Percentiles rank a stretch among this genome's conserved stretches.
phyloP scores from a whole-genome alignment of 805 yeast genomes.

The Yarrowia phangngaensis region DNA sequence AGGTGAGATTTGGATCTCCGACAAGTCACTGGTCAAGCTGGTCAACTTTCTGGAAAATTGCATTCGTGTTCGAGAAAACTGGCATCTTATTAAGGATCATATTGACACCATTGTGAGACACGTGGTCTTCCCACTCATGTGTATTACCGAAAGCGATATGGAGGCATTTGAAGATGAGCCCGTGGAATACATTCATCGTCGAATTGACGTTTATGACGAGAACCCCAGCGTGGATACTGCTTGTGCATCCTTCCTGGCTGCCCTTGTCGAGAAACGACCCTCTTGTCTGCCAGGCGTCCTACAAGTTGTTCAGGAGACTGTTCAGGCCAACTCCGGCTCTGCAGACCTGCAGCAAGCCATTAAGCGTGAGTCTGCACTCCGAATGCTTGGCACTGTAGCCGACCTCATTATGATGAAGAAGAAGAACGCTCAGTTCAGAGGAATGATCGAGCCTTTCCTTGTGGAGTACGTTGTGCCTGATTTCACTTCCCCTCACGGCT shows the following conservation, averaged over 20 bases:
- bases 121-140: constrained; percentile 69
- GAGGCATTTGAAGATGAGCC: constrained; percentile 84
- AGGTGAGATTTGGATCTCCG: constrained; percentile 63
- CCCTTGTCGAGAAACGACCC: constrained; percentile 44
- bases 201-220: constrained; percentile 61
- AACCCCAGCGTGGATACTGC: constrained; percentile 69
- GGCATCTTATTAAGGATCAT: constrained; percentile 65
- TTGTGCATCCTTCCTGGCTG: constrained; percentile 66
- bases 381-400: constrained; percentile 72
- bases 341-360: constrained; percentile 46
- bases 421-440: constrained; percentile 54
- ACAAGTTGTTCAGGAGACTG: constrained; percentile 54
- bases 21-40: constrained; percentile 59
- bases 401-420: constrained; percentile 51
- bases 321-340: constrained; percentile 34
- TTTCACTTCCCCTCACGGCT: constrained; percentile 55
- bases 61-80: constrained; percentile 55
- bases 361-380: constrained; percentile 71
- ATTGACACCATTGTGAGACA: constrained; percentile 61
- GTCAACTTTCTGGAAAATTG: constrained; percentile 61
- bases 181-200: constrained; percentile 74
- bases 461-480: constrained; percentile 65
- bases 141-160: constrained; percentile 43
- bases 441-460: constrained; percentile 64
- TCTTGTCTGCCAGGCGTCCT: constrained; percentile 44